These are phyloP conservation scores for Actinidia arguta DNA, from an alignment of 179 eudicot species.

Conservation along the genomic window DNA sequence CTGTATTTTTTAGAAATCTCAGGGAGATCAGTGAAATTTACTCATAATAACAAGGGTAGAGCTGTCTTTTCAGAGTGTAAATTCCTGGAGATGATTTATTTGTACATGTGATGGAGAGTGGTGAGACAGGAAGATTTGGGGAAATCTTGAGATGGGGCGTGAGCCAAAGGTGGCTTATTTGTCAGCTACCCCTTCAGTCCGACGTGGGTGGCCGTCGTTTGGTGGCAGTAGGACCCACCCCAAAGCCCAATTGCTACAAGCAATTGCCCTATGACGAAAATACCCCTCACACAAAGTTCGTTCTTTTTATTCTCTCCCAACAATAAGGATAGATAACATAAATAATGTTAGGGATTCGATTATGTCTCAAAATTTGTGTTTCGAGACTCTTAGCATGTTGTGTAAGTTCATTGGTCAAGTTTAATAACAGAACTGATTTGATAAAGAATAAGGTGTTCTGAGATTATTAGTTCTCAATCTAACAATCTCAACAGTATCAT, in stretches of 20 bases:
- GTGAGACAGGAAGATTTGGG: slow-evolving; percentile 52
- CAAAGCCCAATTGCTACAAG: background rate
- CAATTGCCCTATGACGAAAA: background rate
- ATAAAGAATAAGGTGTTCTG: no score
- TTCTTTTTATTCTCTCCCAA: background rate
- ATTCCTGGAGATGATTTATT: background rate
- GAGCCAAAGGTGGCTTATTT: slow-evolving; percentile 30
- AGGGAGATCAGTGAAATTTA: no score
- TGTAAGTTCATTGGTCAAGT: no score
- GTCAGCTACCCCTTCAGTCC: slow-evolving; percentile 43
- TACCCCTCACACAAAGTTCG: background rate
- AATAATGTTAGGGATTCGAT: no score
- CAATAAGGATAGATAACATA: background rate
- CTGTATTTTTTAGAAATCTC: no score
- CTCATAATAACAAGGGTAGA: slow-evolving; percentile 4
- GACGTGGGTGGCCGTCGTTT: slow-evolving; percentile 50
- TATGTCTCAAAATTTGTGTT: no score
- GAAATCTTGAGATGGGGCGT: slow-evolving; percentile 18
- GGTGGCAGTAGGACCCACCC: slow-evolving; percentile 32
- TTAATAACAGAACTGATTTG: no score
- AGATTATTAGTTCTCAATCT: no score
- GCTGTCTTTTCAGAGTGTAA: slow-evolving; percentile 17
- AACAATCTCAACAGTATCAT: no score
- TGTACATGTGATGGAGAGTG: slow-evolving; percentile 18
- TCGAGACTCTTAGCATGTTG: no score